Percentiles rank a stretch among this genome's conserved stretches.
Conservation (phyloP, 345 rosid genomes). For the Syzygium oleosum region DNA sequence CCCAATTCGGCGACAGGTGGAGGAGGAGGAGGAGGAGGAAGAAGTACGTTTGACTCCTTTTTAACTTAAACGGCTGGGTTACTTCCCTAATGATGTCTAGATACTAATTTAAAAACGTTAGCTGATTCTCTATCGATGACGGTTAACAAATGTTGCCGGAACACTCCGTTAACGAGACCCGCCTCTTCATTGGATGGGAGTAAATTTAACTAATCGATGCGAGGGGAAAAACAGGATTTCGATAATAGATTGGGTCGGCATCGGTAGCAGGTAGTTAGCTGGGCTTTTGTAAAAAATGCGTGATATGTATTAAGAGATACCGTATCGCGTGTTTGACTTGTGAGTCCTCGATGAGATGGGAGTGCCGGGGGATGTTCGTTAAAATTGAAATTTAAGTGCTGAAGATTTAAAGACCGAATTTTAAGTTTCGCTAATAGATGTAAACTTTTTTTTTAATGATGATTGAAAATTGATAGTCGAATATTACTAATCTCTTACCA, state of each 20-base stretch:
- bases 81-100: neutral
- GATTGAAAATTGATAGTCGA: neutral
- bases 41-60: neutral
- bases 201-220: too few relatives aligned
- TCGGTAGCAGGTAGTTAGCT: neutral
- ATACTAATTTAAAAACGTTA: too few relatives aligned
- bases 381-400: neutral
- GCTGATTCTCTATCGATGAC: too few relatives aligned
- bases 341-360: rapidly evolving
- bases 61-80: neutral
- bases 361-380: neutral
- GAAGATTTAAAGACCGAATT: neutral
- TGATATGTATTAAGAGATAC: neutral
- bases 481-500: neutral
- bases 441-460: neutral
- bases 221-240: too few relatives aligned
- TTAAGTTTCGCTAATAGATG: neutral
- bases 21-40: neutral
- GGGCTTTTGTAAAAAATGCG: neutral
- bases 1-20: neutral
- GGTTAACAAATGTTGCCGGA: too few relatives aligned
- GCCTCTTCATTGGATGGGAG: neutral
- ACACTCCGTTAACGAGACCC: rapidly evolving
- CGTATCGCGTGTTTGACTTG: rapidly evolving
- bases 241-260: too few relatives aligned